Percentiles rank a stretch among this genome's conserved stretches.
Evolutionary conservation across 257 asterid genomes (phyloP).

Genomic region (Solanum medicagineum): DNA sequence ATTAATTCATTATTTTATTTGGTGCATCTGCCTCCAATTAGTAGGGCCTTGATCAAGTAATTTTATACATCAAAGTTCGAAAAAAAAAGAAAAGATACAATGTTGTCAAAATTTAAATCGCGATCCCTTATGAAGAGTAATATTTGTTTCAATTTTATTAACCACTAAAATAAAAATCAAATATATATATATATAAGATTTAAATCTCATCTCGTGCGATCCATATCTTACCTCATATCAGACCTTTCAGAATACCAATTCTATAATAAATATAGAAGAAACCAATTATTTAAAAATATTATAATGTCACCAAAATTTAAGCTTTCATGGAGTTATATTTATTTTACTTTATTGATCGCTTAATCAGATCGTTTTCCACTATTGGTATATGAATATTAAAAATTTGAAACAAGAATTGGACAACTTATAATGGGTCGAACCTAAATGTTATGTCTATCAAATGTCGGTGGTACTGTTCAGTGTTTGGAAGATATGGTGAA

Average conservation of each 20-base stretch:
- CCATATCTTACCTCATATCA: neutral
- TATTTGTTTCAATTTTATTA: neutral
- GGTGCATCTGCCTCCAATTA: neutral
- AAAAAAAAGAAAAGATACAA: neutral
- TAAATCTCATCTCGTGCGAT: neutral
- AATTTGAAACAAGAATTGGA: neutral
- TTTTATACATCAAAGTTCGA: neutral
- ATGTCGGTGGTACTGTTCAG: neutral
- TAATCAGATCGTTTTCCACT: neutral
- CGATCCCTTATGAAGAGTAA: neutral
- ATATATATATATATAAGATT: neutral
- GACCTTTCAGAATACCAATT: neutral
- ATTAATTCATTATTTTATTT: neutral
- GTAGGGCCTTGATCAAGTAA: neutral
- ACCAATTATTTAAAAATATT: neutral
- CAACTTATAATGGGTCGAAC: neutral
- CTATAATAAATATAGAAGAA: neutral
- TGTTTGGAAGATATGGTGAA: neutral
- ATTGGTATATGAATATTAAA: neutral
- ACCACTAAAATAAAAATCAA: neutral
- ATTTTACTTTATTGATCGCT: neutral
- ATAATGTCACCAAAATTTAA: neutral
- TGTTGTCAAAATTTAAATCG: neutral
- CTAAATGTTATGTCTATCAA: neutral
- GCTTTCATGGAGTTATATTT: neutral